Base-by-base conservation (phyloP, 257 asterid species). In the Ilex aquifolium region DNA sequence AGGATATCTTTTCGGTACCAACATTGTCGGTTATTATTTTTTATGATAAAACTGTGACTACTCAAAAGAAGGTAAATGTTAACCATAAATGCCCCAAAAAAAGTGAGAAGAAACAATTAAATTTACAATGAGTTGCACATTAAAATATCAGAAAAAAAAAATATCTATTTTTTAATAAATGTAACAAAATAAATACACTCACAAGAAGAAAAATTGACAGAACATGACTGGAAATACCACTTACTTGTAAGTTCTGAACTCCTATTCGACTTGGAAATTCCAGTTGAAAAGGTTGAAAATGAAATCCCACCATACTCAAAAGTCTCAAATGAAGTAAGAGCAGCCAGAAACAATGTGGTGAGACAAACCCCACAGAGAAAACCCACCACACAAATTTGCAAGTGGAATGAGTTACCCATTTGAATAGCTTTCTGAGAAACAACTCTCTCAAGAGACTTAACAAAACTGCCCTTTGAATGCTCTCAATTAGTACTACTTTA, bases 321-420 rank as follows among this genome's bases (percentile, higher is more conserved):
- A 50, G 83, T 77, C 60, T 83, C 90, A 65, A 79, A 76, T 10
- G 89, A 82, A 56, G 95, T 83, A 39, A 87, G 77, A 56, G 82
- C 77, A 77, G 95, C 86, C 51, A 90, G 76, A 76, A 87, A 80
- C 74, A 93, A 75, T 32, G 99, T 82, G 69, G 97, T 69, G 13
- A 93, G 62, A 68, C 99, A 90, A 81, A 93, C 74, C 72, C 96
- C 97, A 77, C 80, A 79, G 0, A 93, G 86, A 52, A 93, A 89
- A 3, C 96, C 97, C 68, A 93, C 69, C 49, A 68, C 95, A 78
- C 97, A 90, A 39, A 87, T 72, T 69, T 81, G 91, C 60, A 96
- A 93, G 39, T 95, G 85, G 72, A 78, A 87, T 56, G 97, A 90
- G 52, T 62, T 85, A 50, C 97, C 79, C 84, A 93, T 77, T 59